Evolutionary conservation across 2,329 filamentous ascomycete species (phyloP).

Genomic region (Colletotrichum spinosum): DNA sequence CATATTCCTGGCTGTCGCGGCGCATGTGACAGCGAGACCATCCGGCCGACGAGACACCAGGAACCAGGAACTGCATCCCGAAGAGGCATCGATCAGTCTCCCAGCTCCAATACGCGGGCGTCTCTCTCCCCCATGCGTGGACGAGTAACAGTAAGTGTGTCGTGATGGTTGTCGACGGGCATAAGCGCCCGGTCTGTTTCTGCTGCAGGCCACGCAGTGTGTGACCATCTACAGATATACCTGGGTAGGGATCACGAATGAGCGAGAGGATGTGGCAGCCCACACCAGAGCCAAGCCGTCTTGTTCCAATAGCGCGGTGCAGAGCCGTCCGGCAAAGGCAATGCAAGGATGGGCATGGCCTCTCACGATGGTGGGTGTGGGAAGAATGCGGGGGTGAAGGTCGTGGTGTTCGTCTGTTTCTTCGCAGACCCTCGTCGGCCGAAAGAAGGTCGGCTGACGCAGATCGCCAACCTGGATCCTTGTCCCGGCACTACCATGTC

Average conservation of each 20-base stretch:
- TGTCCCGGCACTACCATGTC: conserved; percentile 21
- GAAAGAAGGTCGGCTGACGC: conserved; percentile 31
- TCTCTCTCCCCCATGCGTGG: no score
- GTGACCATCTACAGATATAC: no score
- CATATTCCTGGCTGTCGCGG: neutral
- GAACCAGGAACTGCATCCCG: conserved; percentile 35
- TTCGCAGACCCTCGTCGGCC: conserved; percentile 5
- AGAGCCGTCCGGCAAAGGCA: neutral
- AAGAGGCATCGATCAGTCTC: conserved; percentile 26
- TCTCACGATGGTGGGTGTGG: neutral
- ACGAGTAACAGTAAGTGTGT: neutral
- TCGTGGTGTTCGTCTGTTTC: neutral
- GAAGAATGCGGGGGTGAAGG: conserved; percentile 21
- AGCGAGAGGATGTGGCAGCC: neutral
- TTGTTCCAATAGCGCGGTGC: conserved; percentile 10
- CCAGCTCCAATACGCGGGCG: neutral
- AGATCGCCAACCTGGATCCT: conserved; percentile 30
- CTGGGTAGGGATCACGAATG: no score
- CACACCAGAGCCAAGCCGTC: conserved; percentile 20
- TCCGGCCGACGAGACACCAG: conserved; percentile 18
- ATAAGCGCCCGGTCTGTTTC: conserved; percentile 12
- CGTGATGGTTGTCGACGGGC: conserved; percentile 13
- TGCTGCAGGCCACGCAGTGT: conserved; percentile 5
- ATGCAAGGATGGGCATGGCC: neutral
- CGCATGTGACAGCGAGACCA: conserved; percentile 29